Percentiles rank a stretch among this genome's conserved stretches.
Conservation (phyloP, 1,284 basidiomycete genomes). For the Coniferiporia sulphurascens region DNA sequence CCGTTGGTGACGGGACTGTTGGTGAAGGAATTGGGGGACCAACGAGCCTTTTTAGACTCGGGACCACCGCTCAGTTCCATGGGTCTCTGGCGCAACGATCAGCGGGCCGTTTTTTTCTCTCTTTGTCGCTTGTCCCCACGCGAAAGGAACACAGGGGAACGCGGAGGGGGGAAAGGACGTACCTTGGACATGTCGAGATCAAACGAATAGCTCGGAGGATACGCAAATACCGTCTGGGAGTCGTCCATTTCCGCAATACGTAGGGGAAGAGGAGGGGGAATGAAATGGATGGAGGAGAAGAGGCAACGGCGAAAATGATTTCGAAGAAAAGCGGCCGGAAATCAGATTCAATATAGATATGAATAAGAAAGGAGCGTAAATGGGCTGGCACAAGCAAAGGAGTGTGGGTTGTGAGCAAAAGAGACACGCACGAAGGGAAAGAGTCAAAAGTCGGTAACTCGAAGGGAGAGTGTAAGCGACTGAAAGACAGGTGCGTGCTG, state of each 20-base stretch:
- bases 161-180: constrained; percentile 19
- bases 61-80: constrained; percentile 77
- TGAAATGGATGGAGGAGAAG: constrained; percentile 31
- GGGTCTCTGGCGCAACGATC: constrained; percentile 31
- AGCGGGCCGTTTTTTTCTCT: neutral
- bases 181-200: constrained; percentile 89
- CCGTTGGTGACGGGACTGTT: constrained; percentile 35
- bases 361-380: constrained; percentile 22
- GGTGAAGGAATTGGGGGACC: constrained; percentile 67
- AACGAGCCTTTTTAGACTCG: constrained; percentile 82
- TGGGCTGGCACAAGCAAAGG: constrained; percentile 7
- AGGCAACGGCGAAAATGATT: constrained; percentile 35
- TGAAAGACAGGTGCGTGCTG: constrained; percentile 2
- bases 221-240: constrained; percentile 61
- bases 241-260: constrained; percentile 58
- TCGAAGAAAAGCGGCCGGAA: constrained; percentile 33
- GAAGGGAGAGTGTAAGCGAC: constrained; percentile 12
- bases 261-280: constrained; percentile 26
- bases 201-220: constrained; percentile 63
- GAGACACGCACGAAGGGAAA: constrained; percentile 19
- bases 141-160: neutral
- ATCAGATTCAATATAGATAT: constrained; percentile 28
- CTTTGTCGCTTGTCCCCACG: neutral
- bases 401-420: constrained; percentile 17
- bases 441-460: constrained; percentile 1